A percentile compares a stretch with the other conserved stretches of the same genome.
These are phyloP conservation scores for Aspergillus transmontanensis DNA, from an alignment of 2,329 filamentous ascomycete species.

Conservation along the genomic window DNA sequence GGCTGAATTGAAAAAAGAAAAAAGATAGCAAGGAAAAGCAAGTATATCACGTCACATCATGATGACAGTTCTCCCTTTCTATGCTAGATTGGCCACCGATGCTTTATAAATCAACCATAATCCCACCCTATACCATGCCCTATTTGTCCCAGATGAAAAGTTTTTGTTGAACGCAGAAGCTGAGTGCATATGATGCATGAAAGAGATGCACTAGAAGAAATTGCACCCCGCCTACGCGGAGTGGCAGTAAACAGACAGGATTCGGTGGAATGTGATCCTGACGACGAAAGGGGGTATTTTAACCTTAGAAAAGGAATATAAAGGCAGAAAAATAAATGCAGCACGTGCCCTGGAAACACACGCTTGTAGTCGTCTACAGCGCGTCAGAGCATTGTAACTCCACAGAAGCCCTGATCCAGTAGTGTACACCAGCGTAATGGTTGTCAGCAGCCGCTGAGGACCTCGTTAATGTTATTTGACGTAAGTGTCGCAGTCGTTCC, in stretches of 20 bases:
- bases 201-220: not conserved
- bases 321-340: not conserved
- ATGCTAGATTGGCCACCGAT: conserved; percentile 13
- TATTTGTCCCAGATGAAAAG: not conserved
- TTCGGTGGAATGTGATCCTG: not conserved
- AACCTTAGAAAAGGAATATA: not conserved
- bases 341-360: not conserved
- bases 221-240: not conserved
- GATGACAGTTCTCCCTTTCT: conserved; percentile 16
- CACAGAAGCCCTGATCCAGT: not conserved
- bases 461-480: conserved; percentile 33
- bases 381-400: not conserved
- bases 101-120: conserved; percentile 3
- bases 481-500: conserved; percentile 21
- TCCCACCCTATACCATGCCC: not conserved
- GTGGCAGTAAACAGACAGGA: not conserved
- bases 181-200: not conserved
- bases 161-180: not conserved
- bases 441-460: conserved; percentile 34
- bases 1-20: conserved; percentile 1
- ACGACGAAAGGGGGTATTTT: not conserved
- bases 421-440: not conserved
- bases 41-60: conserved; percentile 23
- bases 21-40: conserved; percentile 6
- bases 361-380: not conserved